A percentile compares a stretch with the other conserved stretches of the same genome.
Conservation (phyloP, 2,329 filamentous ascomycete species). For the Calonectria multiphialidica region DNA sequence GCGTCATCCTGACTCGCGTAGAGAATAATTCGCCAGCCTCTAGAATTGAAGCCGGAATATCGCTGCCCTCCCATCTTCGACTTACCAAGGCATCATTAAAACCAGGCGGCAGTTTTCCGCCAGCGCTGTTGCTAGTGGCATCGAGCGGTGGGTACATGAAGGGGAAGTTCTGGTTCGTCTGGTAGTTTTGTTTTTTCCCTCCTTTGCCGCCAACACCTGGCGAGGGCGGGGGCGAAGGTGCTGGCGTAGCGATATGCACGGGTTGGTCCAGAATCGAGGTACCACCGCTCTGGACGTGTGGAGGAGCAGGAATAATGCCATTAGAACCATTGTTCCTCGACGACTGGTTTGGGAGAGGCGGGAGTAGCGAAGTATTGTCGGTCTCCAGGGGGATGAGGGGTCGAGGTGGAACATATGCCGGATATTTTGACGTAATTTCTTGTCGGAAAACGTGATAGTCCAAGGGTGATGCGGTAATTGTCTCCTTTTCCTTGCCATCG, state of each 20-base stretch:
- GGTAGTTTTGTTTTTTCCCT: slow-evolving; percentile 98
- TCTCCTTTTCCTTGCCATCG: slow-evolving; percentile 75
- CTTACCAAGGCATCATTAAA: slow-evolving; percentile 85
- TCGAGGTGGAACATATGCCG: slow-evolving; percentile 91
- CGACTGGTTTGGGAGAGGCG: slow-evolving; percentile 83
- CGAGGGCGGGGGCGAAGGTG: slow-evolving; percentile 94
- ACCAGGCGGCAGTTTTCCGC: slow-evolving; percentile 87
- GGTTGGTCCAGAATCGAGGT: slow-evolving; percentile 93
- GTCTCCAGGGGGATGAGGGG: slow-evolving; percentile 87
- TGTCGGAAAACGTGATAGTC: slow-evolving; percentile 98
- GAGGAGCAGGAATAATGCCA: slow-evolving; percentile 70
- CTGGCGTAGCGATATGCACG: slow-evolving; percentile 98
- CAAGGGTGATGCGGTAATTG: slow-evolving; percentile 91
- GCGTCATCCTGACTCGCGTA: slow-evolving; percentile 88
- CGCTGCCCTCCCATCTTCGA: slow-evolving; percentile 91
- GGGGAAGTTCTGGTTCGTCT: slow-evolving; percentile 98
- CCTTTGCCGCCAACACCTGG: slow-evolving; percentile 89
- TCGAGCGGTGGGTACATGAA: slow-evolving; percentile 97
- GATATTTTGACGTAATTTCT: slow-evolving; percentile 98
- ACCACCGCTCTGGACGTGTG: slow-evolving; percentile 67
- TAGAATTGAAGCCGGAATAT: slow-evolving; percentile 93
- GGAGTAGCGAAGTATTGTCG: slow-evolving; percentile 91
- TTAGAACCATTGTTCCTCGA: slow-evolving; percentile 70
- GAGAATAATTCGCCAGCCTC: slow-evolving; percentile 96
- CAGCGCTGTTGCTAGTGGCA: slow-evolving; percentile 87